Conservation (phyloP, 2,329 filamentous ascomycete species). For the Thielaviopsis euricoi region DNA sequence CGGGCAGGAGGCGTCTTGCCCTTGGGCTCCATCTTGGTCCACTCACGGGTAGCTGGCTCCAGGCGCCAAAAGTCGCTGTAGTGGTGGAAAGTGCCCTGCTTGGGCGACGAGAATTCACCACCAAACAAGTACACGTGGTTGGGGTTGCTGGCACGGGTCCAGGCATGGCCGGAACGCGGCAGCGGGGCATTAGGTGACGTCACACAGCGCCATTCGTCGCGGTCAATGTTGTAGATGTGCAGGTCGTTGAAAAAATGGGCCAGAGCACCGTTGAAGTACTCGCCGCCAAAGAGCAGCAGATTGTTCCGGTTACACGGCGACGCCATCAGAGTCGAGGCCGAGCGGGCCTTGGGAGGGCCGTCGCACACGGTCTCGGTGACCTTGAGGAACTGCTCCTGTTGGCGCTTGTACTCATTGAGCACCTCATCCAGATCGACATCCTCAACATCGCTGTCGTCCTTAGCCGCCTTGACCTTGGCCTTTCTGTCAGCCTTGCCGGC, state of each 20-base stretch:
- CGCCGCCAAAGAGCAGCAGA: conserved; percentile 80
- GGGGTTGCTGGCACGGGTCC: conserved; percentile 75
- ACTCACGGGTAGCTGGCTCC: conserved; percentile 71
- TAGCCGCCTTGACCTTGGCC: conserved; percentile 51
- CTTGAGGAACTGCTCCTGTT: conserved; percentile 88
- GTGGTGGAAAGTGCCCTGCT: conserved; percentile 97
- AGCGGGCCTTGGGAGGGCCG: conserved; percentile 58
- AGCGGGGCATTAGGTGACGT: conserved; percentile 84
- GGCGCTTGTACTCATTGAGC: conserved; percentile 78
- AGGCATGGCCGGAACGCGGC: conserved; percentile 83
- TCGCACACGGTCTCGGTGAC: conserved; percentile 65
- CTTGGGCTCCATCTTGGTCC: conserved; percentile 70
- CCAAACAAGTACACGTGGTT: conserved; percentile 84
- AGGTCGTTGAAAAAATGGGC: conserved; percentile 57
- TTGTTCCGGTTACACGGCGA: conserved; percentile 78
- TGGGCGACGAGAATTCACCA: conserved; percentile 90
- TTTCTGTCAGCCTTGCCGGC: conserved; percentile 85
- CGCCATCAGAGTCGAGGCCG: conserved; percentile 67
- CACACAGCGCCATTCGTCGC: conserved; percentile 79
- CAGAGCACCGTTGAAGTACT: conserved; percentile 85
- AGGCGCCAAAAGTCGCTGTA: conserved; percentile 98
- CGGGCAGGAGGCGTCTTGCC: conserved; percentile 68
- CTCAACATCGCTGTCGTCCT: conserved; percentile 77
- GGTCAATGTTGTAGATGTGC: conserved; percentile 58
- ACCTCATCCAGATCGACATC: conserved; percentile 88